These are phyloP conservation scores for Saturnispora halmiae DNA, from an alignment of 805 yeast genomes.

Conservation along the genomic window DNA sequence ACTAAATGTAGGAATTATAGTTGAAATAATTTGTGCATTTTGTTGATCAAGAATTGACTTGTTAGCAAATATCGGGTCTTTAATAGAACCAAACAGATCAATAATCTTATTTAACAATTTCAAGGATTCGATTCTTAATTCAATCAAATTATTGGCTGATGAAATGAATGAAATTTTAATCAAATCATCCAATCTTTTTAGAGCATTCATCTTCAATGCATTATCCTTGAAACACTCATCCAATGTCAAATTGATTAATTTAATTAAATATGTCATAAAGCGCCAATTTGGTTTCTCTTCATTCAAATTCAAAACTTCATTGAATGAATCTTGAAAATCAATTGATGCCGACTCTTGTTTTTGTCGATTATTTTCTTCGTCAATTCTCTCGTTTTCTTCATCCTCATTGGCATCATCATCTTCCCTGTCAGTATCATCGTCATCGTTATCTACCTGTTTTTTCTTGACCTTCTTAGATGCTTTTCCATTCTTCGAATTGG, in stretches of 20 bases:
- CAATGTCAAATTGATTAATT: constrained; percentile 37
- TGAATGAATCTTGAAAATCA: constrained; percentile 1
- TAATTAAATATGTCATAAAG: constrained; percentile 42
- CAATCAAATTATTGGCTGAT: constrained; percentile 59
- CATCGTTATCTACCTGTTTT: neutral
- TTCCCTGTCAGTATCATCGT: constrained; percentile 18
- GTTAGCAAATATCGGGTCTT: constrained; percentile 66
- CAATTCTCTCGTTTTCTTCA: constrained; percentile 8
- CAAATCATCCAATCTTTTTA: constrained; percentile 48
- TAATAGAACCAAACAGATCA: constrained; percentile 46
- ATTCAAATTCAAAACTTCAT: constrained; percentile 26
- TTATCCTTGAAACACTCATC: constrained; percentile 32
- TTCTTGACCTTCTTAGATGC: neutral
- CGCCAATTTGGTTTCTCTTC: constrained; percentile 52
- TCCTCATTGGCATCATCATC: constrained; percentile 18
- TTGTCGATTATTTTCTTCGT: constrained; percentile 8
- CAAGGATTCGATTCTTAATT: constrained; percentile 57
- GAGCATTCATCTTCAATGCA: constrained; percentile 32
- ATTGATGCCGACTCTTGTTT: neutral
- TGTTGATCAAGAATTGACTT: constrained; percentile 76
- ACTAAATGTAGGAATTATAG: constrained; percentile 78
- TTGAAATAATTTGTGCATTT: constrained; percentile 89
- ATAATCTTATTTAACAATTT: constrained; percentile 56
- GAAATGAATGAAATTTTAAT: constrained; percentile 75
- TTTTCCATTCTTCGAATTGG: neutral